Evolutionary conservation across 371 early-diverging fungal species (phyloP).

Genomic region (Neoconidiobolus thromboides): DNA sequence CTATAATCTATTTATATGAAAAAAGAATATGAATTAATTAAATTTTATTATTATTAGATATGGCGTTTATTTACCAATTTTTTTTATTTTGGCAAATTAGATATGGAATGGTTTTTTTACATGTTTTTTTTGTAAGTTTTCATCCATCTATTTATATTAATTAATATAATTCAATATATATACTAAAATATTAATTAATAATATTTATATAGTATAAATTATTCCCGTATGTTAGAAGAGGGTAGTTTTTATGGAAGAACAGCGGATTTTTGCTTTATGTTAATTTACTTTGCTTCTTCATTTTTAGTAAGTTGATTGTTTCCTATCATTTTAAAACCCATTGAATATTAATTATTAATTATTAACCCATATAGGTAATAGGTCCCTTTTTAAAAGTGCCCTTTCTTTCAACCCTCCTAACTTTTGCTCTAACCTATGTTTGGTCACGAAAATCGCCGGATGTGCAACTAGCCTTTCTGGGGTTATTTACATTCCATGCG

Average conservation of each 20-base stretch:
- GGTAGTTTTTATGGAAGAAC: constrained; percentile 74
- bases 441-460: constrained; percentile 89
- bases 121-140: constrained; percentile 69
- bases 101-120: constrained; percentile 80
- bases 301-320: constrained; percentile 25
- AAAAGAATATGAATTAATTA: neutral
- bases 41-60: constrained; percentile 22
- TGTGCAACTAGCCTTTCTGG: constrained; percentile 68
- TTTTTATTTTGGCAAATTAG: constrained; percentile 74
- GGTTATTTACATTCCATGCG: constrained; percentile 74
- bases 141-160: neutral
- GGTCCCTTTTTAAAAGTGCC: constrained; percentile 49
- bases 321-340: neutral
- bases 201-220: constrained; percentile 37
- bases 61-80: constrained; percentile 84
- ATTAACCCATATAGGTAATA: constrained; percentile 23
- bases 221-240: constrained; percentile 85
- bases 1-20: neutral
- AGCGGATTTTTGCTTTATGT: constrained; percentile 80
- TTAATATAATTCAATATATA: neutral
- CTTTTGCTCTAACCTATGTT: constrained; percentile 77
- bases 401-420: constrained; percentile 68
- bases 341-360: neutral
- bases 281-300: constrained; percentile 38
- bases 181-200: neutral